Percentiles rank a stretch among this genome's conserved stretches.
Conservation (phyloP, 371 early-diverging fungal species). For the Blakeslea trispora region DNA sequence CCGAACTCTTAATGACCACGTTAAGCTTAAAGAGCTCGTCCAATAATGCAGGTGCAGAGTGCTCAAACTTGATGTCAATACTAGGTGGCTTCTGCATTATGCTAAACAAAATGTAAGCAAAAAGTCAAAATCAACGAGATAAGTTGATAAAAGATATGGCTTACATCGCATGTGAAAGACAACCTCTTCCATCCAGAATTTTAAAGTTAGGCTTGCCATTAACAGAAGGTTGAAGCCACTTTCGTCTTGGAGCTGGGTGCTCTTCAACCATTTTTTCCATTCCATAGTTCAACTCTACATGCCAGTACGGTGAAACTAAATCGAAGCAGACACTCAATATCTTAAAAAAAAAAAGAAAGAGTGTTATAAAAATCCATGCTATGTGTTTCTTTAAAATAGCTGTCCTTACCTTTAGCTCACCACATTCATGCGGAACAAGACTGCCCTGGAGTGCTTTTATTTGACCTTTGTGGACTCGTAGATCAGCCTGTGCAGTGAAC, state of each 20-base stretch:
- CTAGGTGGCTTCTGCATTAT: slow-evolving; percentile 70
- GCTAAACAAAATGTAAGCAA: slow-evolving; percentile 30
- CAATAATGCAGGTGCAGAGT: slow-evolving; percentile 65
- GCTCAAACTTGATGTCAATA: slow-evolving; percentile 53
- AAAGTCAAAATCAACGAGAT: background rate
- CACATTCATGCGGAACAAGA: slow-evolving; percentile 58
- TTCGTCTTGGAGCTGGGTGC: slow-evolving; percentile 21
- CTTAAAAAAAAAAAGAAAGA: slow-evolving; percentile 17
- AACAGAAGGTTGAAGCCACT: slow-evolving; percentile 25
- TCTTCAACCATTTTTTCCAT: slow-evolving; percentile 34
- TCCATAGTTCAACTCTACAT: slow-evolving; percentile 49
- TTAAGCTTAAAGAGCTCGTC: slow-evolving; percentile 69
- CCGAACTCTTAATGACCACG: slow-evolving; percentile 64
- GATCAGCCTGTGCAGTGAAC: slow-evolving; percentile 34
- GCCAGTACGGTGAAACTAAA: slow-evolving; percentile 42
- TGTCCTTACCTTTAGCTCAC: slow-evolving; percentile 60
- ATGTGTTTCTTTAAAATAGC: background rate
- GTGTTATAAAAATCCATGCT: background rate
- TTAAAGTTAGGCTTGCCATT: slow-evolving; percentile 31
- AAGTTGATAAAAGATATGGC: background rate
- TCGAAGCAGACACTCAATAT: slow-evolving; percentile 50
- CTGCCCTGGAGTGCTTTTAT: slow-evolving; percentile 66
- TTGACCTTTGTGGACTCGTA: slow-evolving; percentile 55
- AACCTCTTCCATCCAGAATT: slow-evolving; percentile 57
- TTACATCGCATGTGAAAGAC: slow-evolving; percentile 53